Evolutionary conservation across 2,329 filamentous ascomycete genomes (phyloP), one percentile per base, ranked within the genome.

Genomic region (Colletotrichum liriopes): DNA sequence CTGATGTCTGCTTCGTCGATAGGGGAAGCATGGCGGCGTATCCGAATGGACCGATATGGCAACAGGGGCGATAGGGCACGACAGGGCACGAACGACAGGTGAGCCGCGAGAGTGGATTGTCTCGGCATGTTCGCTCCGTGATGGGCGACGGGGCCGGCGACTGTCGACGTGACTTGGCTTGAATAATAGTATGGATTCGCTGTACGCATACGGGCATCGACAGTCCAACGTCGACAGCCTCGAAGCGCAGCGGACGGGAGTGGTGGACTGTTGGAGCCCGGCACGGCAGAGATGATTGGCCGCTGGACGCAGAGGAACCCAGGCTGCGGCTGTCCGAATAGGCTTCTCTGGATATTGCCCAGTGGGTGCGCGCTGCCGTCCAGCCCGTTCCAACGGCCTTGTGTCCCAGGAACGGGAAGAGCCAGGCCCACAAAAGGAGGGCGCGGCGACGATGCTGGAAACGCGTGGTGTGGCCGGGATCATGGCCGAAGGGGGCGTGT

Each of bases 321-420:
- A 61, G 16, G 45, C 20, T 6, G 56, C 59, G 54, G 58, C 52
- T 60, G 59, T 68, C 52, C 23, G 64, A 68, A 59, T 67, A 71
- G 68, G 56, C 68, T 71, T 61, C 35, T 58, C 43, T 62, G 20
- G 37, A 71, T 62, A 64, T 60, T 64, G 23, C 11, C 56, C 45
- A 37, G 39, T 39, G 64, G 64, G 51, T 26, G 56, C 11, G 45
- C 11, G 64, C 45, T 59, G 59, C 65, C 59, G 58, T 69, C 54
- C 59, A 64, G 54, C 51, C 65, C 65, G 69, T 61, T 39, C 29
- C 45, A 64, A 64, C 69, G 69, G 69, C 52, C 39, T 47, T 72
- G 65, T 45, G 66, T 59, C 39, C 69, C 65, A 69, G 65, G 59
- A 64, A 64, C 45, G 52, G 59, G 56, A 58, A 59, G 43, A 8